Conservation (phyloP, 257 asterid species). For the Fraxinus anomala region DNA sequence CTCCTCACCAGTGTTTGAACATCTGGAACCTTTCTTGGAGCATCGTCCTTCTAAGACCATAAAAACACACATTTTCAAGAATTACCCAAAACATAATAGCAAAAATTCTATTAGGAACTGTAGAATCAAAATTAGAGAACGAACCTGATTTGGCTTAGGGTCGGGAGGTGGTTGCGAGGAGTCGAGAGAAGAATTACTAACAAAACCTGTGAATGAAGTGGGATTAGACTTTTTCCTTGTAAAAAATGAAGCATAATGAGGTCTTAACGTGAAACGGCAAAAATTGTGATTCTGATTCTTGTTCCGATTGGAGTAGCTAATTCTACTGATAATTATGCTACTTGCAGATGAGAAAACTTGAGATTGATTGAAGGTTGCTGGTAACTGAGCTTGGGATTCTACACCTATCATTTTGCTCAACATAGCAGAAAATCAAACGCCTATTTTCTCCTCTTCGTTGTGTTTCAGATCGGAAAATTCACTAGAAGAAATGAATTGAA, state of each 20-base stretch:
- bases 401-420: slow-evolving; percentile 38
- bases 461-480: slow-evolving; percentile 10
- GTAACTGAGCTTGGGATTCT: slow-evolving; percentile 16
- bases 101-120: not conserved
- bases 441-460: too few species aligned
- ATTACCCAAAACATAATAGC: not conserved
- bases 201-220: slow-evolving; percentile 36
- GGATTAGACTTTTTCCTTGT: slow-evolving; percentile 10
- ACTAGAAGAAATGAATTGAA: not conserved
- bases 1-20: slow-evolving; percentile 54
- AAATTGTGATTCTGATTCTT: slow-evolving; percentile 24
- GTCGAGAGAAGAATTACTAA: slow-evolving; percentile 30
- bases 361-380: slow-evolving; percentile 20
- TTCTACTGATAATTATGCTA: slow-evolving; percentile 15
- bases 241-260: slow-evolving; percentile 25
- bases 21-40: slow-evolving; percentile 45
- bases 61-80: not conserved
- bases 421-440: not conserved
- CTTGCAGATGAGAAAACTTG: slow-evolving; percentile 25
- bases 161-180: slow-evolving; percentile 18
- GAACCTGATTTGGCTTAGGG: slow-evolving; percentile 38
- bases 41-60: slow-evolving; percentile 27
- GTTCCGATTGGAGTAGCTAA: slow-evolving; percentile 15
- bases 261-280: slow-evolving; percentile 24
- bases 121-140: not conserved